Conservation (phyloP, 106 monocot species). For the Posidonia australis region DNA sequence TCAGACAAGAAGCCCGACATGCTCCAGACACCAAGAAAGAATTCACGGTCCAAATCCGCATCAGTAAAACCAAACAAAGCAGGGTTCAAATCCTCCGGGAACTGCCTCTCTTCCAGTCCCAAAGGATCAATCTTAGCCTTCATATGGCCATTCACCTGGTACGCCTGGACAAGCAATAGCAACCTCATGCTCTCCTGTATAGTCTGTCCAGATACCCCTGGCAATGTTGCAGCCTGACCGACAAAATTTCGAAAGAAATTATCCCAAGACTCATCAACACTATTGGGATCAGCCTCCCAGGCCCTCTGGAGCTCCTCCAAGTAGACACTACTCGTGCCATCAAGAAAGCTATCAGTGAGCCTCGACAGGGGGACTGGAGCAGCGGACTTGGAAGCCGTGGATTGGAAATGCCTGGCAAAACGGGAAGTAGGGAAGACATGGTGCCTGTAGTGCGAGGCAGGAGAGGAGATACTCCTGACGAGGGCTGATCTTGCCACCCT, state of each 20-base stretch:
- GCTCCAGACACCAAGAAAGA: conserved; percentile 87
- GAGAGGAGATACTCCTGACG: conserved; percentile 20
- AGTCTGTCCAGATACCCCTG: conserved; percentile 79
- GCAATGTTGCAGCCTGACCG: conserved; percentile 63
- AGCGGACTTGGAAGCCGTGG: conserved; percentile 20
- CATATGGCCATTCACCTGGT: conserved; percentile 88
- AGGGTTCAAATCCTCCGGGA: conserved; percentile 60
- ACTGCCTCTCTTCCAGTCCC: conserved; percentile 41
- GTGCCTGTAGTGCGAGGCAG: conserved; percentile 2
- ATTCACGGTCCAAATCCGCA: conserved; percentile 77
- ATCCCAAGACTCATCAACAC: conserved; percentile 92
- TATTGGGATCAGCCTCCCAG: conserved; percentile 77
- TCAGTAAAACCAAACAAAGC: conserved; percentile 74
- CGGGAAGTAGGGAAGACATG: conserved; percentile 4
- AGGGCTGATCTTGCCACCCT: conserved; percentile 11
- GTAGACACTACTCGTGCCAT: conserved; percentile 83
- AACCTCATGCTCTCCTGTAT: conserved; percentile 94
- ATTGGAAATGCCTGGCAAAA: conserved; percentile 27
- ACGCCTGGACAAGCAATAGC: conserved; percentile 69
- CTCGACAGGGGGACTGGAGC: conserved; percentile 64
- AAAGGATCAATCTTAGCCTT: conserved; percentile 77
- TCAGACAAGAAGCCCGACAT: conserved; percentile 84
- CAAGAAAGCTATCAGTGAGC: conserved; percentile 71
- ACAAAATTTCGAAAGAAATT: conserved; percentile 89
- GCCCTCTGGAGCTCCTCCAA: conserved; percentile 86